Conservation (phyloP, 345 rosid species). For the Linum tenue region DNA sequence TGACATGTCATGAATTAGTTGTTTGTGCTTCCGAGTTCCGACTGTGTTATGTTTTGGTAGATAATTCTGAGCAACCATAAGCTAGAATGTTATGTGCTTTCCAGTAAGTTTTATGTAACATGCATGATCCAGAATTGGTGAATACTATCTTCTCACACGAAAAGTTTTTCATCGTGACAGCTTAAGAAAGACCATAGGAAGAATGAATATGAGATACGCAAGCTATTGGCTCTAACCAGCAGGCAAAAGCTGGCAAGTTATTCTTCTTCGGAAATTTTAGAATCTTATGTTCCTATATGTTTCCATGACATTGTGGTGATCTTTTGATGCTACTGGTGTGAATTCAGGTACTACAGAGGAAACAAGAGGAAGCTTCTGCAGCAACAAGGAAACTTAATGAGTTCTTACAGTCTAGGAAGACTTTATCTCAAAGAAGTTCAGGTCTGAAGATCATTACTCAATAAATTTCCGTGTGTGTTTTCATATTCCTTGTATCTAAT, state of each 20-base stretch:
- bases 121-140: background rate
- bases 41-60: background rate
- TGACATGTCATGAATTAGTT: background rate
- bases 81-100: background rate
- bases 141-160: background rate
- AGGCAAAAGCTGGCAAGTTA: slow-evolving; percentile 58
- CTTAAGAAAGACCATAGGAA: slow-evolving; percentile 76
- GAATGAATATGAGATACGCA: slow-evolving; percentile 45
- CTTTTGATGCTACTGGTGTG: slow-evolving; percentile 6
- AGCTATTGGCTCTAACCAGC: slow-evolving; percentile 49
- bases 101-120: background rate
- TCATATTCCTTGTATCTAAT: slow-evolving; percentile 5
- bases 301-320: background rate
- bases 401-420: slow-evolving; percentile 40
- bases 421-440: slow-evolving; percentile 27
- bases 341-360: slow-evolving; percentile 62
- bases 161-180: slow-evolving; percentile 30
- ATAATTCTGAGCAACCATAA: background rate
- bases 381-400: slow-evolving; percentile 47
- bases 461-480: background rate
- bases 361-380: slow-evolving; percentile 57
- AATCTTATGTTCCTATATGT: background rate
- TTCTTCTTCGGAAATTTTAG: slow-evolving; percentile 10
- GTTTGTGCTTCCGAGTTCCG: background rate
- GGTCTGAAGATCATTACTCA: slow-evolving; percentile 21